These are phyloP conservation scores for Guyanaporus albipodus DNA, from an alignment of 768 basidiomycete genomes.

Conservation along the genomic window DNA sequence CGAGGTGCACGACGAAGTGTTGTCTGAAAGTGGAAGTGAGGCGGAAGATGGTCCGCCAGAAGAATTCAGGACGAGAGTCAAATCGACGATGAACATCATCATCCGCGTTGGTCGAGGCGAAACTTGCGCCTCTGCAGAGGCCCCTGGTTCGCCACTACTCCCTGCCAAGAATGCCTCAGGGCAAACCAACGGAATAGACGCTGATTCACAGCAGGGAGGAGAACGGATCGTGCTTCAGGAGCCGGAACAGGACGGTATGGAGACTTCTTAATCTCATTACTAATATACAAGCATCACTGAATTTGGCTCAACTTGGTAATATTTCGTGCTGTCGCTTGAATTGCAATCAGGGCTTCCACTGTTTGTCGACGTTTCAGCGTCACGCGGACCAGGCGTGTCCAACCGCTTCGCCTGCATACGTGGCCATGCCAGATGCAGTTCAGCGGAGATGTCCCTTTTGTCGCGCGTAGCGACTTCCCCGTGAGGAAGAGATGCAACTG, in stretches of 20 bases:
- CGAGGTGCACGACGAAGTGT: slow-evolving; percentile 73
- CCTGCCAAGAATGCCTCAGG: slow-evolving; percentile 8
- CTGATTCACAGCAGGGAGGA: slow-evolving; percentile 1
- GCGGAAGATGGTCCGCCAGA: slow-evolving; percentile 58
- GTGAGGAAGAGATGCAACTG: background rate
- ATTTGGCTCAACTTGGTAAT: background rate
- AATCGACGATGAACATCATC: slow-evolving; percentile 61
- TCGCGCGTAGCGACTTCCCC: background rate
- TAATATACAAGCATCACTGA: background rate
- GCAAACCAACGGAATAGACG: slow-evolving; percentile 7
- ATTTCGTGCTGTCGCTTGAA: background rate
- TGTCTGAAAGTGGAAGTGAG: slow-evolving; percentile 43
- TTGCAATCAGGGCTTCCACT: background rate
- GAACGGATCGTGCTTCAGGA: slow-evolving; percentile 37
- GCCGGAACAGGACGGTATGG: slow-evolving; percentile 43
- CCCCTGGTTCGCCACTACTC: background rate
- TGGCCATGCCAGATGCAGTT: background rate
- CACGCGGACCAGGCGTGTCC: background rate
- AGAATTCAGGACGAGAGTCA: slow-evolving; percentile 55
- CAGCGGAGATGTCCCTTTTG: background rate
- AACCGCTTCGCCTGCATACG: background rate
- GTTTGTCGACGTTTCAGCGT: background rate
- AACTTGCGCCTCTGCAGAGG: slow-evolving; percentile 24
- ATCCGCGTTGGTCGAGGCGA: slow-evolving; percentile 64
- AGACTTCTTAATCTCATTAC: slow-evolving; percentile 17